Conservation (phyloP, 495 filamentous ascomycete genomes). For the Peziza echinospora region DNA sequence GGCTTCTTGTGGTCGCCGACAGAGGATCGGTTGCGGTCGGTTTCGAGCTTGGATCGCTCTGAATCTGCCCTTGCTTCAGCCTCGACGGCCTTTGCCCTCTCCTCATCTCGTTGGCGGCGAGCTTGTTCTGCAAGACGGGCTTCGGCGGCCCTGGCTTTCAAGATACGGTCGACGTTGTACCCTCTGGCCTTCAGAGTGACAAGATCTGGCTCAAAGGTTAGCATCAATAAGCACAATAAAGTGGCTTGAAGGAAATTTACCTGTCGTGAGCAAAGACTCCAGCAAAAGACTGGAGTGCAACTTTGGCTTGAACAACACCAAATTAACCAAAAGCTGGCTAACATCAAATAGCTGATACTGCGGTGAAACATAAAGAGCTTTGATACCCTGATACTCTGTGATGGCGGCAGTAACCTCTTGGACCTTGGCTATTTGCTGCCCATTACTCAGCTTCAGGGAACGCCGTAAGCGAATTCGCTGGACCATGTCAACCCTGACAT, state of each 20-base stretch:
- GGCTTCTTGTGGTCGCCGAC: slow-evolving; percentile 6
- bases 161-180: slow-evolving; percentile 85
- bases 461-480: slow-evolving; percentile 49
- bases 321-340: slow-evolving; percentile 53
- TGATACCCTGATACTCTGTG: slow-evolving; percentile 20
- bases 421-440: slow-evolving; percentile 36
- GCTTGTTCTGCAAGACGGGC: slow-evolving; percentile 65
- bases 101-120: slow-evolving; percentile 51
- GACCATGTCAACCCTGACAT: slow-evolving; percentile 56
- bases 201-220: slow-evolving; percentile 33
- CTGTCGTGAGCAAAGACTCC: slow-evolving; percentile 63
- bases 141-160: slow-evolving; percentile 64
- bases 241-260: slow-evolving; percentile 5
- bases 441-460: slow-evolving; percentile 34
- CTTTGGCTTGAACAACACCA: slow-evolving; percentile 63
- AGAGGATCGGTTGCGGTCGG: slow-evolving; percentile 5
- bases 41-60: slow-evolving; percentile 18
- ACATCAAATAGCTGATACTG: slow-evolving; percentile 71
- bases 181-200: slow-evolving; percentile 56
- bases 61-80: slow-evolving; percentile 16
- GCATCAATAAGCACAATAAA: neutral
- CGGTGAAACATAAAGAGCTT: slow-evolving; percentile 36
- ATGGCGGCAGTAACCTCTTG: slow-evolving; percentile 50
- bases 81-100: slow-evolving; percentile 42
- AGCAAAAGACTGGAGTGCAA: slow-evolving; percentile 68